Base-by-base conservation (phyloP, 805 yeast genomes). In the Wickerhamiella vanderwaltii region DNA sequence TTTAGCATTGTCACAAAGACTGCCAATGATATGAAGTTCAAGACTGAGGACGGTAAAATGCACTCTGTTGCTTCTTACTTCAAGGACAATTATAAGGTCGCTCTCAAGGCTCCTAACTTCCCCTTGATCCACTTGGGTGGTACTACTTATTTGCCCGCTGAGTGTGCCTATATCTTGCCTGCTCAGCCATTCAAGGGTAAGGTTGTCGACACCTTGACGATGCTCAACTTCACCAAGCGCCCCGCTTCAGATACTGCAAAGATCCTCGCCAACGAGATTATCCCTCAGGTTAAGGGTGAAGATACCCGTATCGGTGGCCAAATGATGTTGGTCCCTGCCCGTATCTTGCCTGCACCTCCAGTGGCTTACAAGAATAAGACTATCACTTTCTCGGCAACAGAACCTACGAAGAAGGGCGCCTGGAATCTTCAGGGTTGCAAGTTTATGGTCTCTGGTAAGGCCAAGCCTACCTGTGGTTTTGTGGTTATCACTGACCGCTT, bases 221-320 rank as follows among this genome's bases (percentile, higher is more conserved):
- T 38, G 41, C 41, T 38, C 25, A 38, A 38, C 35, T 38, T 38
- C 15, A 38, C 41, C 30, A 38, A 38, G 30, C 41, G 41, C 18
- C 41, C 41, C n/a, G 41, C 41, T 9, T 20, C 26, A 5, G 41
- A 38, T 22, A 38, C 41, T 4, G 41, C 41, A 6, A 38, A 38
- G 30, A 38, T 38, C 16, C 35, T 38, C 12, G 41, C 41, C 24
- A 38, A 38, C 17, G 41, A 38, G 15, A 30, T 38, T 15, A 18
- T 38, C 25, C 41, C 41, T n/a, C 41, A 38, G 25, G 35, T 38
- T 97, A 13, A 91, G 58, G 0, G 97, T 97, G 18, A 97, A 97
- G 4, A 91, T 88, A 97, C 97, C 88, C 1, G 98, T 88, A 60
- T 91, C 91, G 33, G 82, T 58, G 40, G 91, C 19, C 18, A 30